Conservation (phyloP, 192 early-diverging fungal genomes). For the Nowakowskiella sp. region DNA sequence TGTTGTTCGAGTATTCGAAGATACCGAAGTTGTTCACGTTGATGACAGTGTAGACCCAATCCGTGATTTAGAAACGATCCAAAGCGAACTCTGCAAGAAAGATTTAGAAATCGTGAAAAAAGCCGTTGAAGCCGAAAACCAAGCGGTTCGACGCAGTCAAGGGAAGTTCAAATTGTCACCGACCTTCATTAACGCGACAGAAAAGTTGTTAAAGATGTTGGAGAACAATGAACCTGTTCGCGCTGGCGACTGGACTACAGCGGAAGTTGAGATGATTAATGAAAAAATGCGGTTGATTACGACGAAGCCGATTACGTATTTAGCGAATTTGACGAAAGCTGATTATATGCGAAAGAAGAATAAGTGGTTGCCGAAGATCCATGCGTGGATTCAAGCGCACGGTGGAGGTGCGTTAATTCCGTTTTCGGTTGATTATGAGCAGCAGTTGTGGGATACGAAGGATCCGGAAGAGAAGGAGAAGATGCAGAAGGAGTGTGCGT, state of each 20-base stretch:
- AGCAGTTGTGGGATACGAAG: conserved; percentile 41
- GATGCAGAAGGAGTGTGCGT: conserved; percentile 50
- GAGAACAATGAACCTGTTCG: conserved; percentile 78
- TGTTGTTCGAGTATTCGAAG: conserved; percentile 68
- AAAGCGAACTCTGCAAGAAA: conserved; percentile 89
- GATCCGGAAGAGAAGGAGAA: conserved; percentile 47
- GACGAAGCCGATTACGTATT: conserved; percentile 80
- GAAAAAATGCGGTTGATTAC: conserved; percentile 75
- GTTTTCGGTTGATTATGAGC: conserved; percentile 79
- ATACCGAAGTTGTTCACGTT: conserved; percentile 86
- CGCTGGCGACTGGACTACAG: conserved; percentile 80
- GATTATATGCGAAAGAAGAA: conserved; percentile 94
- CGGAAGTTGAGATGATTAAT: conserved; percentile 91
- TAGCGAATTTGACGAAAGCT: conserved; percentile 82
- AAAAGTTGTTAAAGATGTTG: conserved; percentile 62
- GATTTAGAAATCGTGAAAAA: conserved; percentile 75
- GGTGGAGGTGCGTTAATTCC: conserved; percentile 87
- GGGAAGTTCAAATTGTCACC: conserved; percentile 37
- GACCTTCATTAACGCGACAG: conserved; percentile 36
- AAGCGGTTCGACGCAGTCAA: conserved; percentile 34
- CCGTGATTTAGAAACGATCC: conserved; percentile 91
- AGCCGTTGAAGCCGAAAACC: conserved; percentile 19
- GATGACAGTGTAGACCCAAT: conserved; percentile 75
- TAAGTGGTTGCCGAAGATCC: conserved; percentile 84
- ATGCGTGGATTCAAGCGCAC: conserved; percentile 86